A percentile compares a stretch with the other conserved stretches of the same genome.
These are phyloP conservation scores for Ophiostoma novo-ulmi DNA, from an alignment of 2,329 filamentous ascomycete species.

Conservation along the genomic window DNA sequence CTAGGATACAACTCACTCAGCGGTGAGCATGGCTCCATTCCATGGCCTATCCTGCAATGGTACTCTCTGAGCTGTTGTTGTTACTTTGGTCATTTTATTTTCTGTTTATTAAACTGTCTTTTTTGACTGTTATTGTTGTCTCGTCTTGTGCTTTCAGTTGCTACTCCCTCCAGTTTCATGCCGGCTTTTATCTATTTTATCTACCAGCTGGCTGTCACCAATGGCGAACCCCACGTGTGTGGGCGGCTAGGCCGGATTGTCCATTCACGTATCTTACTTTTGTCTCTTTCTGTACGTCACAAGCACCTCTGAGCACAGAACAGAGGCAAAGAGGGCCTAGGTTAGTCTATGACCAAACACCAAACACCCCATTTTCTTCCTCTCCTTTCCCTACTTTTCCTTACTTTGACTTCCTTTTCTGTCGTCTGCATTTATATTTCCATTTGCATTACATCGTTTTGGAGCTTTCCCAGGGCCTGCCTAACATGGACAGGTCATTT, in stretches of 20 bases:
- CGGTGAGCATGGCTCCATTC: neutral
- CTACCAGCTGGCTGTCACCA: slow-evolving; percentile 5
- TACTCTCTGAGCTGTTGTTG: neutral
- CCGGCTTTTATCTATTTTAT: slow-evolving; percentile 8
- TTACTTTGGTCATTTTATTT: neutral
- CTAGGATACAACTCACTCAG: neutral
- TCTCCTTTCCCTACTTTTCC: neutral
- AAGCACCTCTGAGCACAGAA: neutral
- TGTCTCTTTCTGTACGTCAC: neutral
- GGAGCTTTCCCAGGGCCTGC: neutral
- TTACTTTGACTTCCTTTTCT: too few relatives aligned
- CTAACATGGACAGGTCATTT: neutral
- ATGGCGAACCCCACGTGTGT: slow-evolving; percentile 15
- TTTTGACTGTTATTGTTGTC: neutral
- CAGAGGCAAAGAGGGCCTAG: neutral
- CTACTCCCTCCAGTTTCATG: neutral
- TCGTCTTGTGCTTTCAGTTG: neutral
- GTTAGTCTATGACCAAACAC: neutral
- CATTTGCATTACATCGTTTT: neutral
- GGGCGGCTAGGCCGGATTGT: slow-evolving; percentile 5
- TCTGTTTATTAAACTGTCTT: neutral
- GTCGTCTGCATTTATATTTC: neutral
- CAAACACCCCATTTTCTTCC: neutral
- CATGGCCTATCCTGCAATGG: neutral
- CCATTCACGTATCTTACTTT: slow-evolving; percentile 16